Evolutionary conservation across 1,284 basidiomycete genomes (phyloP).

Genomic region (Naganishia sp.): DNA sequence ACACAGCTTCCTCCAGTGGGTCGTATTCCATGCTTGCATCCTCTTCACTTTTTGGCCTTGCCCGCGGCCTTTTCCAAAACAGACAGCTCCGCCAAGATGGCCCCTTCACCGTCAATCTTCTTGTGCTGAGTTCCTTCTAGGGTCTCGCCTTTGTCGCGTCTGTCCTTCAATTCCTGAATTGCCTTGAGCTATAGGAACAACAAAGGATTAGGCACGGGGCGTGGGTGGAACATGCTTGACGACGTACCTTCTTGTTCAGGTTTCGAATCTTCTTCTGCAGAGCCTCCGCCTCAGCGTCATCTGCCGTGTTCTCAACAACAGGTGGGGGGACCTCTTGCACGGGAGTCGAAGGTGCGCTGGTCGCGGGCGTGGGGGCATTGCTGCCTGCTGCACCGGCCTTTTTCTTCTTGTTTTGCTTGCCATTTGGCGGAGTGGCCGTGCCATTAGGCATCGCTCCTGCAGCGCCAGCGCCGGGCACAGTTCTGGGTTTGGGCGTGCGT

Average conservation of each 20-base stretch:
- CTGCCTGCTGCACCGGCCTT: slow-evolving; percentile 39
- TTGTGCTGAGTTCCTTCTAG: slow-evolving; percentile 90
- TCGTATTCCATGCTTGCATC: neutral
- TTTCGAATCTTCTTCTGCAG: slow-evolving; percentile 88
- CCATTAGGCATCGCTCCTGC: slow-evolving; percentile 34
- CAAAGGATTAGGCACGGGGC: slow-evolving; percentile 16
- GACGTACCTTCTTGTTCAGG: slow-evolving; percentile 83
- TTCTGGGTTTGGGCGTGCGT: slow-evolving; percentile 63
- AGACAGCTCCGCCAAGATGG: slow-evolving; percentile 76
- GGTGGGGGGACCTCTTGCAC: slow-evolving; percentile 44
- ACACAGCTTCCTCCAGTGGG: no score
- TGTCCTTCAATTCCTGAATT: slow-evolving; percentile 92
- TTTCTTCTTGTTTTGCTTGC: slow-evolving; percentile 59
- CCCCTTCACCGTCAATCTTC: slow-evolving; percentile 87
- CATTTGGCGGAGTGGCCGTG: slow-evolving; percentile 59
- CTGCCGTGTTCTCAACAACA: slow-evolving; percentile 63
- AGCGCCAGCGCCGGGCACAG: slow-evolving; percentile 69
- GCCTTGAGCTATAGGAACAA: slow-evolving; percentile 72
- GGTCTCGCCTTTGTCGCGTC: slow-evolving; percentile 78
- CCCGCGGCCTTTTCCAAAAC: slow-evolving; percentile 52
- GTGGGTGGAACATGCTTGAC: neutral
- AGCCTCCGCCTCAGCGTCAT: slow-evolving; percentile 70
- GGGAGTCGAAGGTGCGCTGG: slow-evolving; percentile 39
- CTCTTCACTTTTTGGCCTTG: slow-evolving; percentile 27
- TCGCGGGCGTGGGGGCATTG: slow-evolving; percentile 25